Evolutionary conservation across 2,329 filamentous ascomycete genomes (phyloP).

Genomic region (Hymenoscyphus repandus): DNA sequence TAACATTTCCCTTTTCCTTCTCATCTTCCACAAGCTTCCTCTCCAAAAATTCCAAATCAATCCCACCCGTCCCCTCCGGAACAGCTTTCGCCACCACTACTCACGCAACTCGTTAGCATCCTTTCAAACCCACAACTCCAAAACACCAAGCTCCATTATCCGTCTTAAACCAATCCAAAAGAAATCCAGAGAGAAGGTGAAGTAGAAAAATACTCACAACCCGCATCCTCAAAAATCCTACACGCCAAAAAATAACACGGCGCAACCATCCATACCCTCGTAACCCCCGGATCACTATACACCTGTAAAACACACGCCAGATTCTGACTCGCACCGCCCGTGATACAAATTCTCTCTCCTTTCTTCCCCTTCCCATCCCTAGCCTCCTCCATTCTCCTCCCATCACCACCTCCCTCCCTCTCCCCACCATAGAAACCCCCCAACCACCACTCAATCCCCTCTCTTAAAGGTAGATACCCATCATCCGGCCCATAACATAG

Average conservation of each 20-base stretch:
- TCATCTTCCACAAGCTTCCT: conserved; percentile 16
- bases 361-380: conserved; percentile 55
- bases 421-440: conserved; percentile 40
- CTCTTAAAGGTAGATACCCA: conserved; percentile 66
- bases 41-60: conserved; percentile 61
- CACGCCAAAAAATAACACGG: conserved; percentile 83
- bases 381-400: conserved; percentile 29
- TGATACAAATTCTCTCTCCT: conserved; percentile 69
- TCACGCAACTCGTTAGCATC: background rate
- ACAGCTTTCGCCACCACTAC: conserved; percentile 59
- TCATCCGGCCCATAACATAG: conserved; percentile 75
- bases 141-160: background rate
- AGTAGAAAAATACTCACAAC: conserved; percentile 37
- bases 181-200: too few species aligned
- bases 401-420: conserved; percentile 25
- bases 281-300: conserved; percentile 74
- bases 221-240: conserved; percentile 77
- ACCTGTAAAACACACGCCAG: conserved; percentile 71
- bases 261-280: conserved; percentile 74
- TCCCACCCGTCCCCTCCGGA: conserved; percentile 71
- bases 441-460: conserved; percentile 67
- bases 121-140: background rate
- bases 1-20: conserved; percentile 12
- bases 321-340: conserved; percentile 80
- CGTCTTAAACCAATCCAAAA: background rate